Conservation (phyloP, 768 basidiomycete genomes). For the Lactarius deliciosus region DNA sequence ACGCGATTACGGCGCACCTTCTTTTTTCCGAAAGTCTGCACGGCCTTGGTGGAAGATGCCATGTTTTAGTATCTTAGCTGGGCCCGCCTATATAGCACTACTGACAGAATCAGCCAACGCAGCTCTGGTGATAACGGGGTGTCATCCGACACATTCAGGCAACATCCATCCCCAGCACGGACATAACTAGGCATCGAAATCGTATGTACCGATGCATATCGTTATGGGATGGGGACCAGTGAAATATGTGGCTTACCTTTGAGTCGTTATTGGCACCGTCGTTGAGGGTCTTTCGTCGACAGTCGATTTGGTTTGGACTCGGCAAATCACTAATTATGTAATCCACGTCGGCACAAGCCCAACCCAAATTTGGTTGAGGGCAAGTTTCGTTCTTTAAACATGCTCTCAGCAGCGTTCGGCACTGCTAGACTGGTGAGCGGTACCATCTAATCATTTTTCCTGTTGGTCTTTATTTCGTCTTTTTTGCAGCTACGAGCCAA, state of each 20-base stretch:
- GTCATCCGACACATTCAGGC: slow-evolving; percentile 40
- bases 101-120: slow-evolving; percentile 21
- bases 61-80: slow-evolving; percentile 46
- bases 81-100: slow-evolving; percentile 30
- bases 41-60: slow-evolving; percentile 80
- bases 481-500: slow-evolving; percentile 9
- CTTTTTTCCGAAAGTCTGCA: slow-evolving; percentile 99
- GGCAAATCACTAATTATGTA: slow-evolving; percentile 15
- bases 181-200: slow-evolving; percentile 9
- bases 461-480: slow-evolving; percentile 4
- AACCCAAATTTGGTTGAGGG: background rate
- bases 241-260: slow-evolving; percentile 36
- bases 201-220: slow-evolving; percentile 7
- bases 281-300: slow-evolving; percentile 30
- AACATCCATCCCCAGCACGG: slow-evolving; percentile 43
- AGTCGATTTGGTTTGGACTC: slow-evolving; percentile 19
- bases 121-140: slow-evolving; percentile 18
- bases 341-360: background rate
- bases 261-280: slow-evolving; percentile 34
- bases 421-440: slow-evolving; percentile 9
- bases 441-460: background rate
- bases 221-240: slow-evolving; percentile 6
- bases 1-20: slow-evolving; percentile 57
- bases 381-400: background rate
- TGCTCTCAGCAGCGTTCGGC: slow-evolving; percentile 15